Conservation (phyloP, 2,329 filamentous ascomycete species). For the Penicillium italicum region DNA sequence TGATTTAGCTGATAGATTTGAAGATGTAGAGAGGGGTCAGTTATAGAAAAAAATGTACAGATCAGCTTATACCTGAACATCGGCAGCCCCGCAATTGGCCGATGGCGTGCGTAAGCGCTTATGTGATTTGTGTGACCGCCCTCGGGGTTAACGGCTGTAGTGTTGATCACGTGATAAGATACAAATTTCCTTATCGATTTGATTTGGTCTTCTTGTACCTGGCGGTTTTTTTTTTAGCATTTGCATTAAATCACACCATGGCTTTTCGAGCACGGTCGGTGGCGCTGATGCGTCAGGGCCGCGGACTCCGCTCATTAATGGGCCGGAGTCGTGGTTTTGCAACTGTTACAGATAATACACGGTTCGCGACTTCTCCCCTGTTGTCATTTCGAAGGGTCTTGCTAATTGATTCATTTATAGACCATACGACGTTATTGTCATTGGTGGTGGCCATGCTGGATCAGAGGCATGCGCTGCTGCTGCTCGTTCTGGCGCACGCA, state of each 20-base stretch:
- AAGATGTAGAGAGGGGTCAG: background rate
- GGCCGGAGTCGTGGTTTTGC: constrained; percentile 34
- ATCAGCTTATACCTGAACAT: constrained; percentile 19
- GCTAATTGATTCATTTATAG: constrained; percentile 39
- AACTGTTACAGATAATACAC: constrained; percentile 37
- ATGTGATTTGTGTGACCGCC: constrained; percentile 19
- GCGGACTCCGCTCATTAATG: constrained; percentile 20
- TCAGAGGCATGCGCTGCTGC: constrained; percentile 90
- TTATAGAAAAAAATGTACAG: constrained; percentile 4
- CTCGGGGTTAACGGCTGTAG: constrained; percentile 20
- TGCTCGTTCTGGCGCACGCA: constrained; percentile 81
- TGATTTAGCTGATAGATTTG: background rate
- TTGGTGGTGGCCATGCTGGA: constrained; percentile 93
- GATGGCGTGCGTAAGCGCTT: constrained; percentile 28
- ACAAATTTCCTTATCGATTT: constrained; percentile 22
- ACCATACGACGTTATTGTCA: constrained; percentile 86
- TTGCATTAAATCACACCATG: constrained; percentile 25
- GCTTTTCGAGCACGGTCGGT: constrained; percentile 34
- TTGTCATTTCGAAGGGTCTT: background rate
- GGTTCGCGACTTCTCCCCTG: constrained; percentile 27
- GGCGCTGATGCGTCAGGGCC: constrained; percentile 28
- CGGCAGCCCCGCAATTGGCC: constrained; percentile 33
- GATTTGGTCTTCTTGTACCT: background rate
- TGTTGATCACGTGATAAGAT: constrained; percentile 6
- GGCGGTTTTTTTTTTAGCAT: background rate